Evolutionary conservation across 2,329 filamentous ascomycete species (phyloP).

Genomic region (Ceratocystis papillata): DNA sequence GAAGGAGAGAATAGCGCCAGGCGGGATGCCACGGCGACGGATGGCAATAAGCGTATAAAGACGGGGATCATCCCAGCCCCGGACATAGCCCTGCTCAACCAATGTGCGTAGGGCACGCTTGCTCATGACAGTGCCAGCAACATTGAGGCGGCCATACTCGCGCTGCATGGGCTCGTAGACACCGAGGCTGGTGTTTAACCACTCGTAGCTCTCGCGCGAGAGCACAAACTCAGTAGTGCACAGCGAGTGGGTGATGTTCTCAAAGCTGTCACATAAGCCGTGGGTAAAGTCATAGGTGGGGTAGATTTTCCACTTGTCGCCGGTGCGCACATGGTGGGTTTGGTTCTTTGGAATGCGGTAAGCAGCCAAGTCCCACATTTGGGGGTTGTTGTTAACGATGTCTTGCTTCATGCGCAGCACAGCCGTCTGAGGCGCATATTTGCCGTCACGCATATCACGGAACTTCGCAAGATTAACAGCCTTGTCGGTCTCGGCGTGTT

Average conservation of each 20-base stretch:
- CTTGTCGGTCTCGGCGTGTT: constrained; percentile 61
- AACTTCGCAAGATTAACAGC: constrained; percentile 76
- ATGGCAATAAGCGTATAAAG: constrained; percentile 80
- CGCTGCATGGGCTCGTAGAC: constrained; percentile 91
- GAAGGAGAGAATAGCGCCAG: constrained; percentile 78
- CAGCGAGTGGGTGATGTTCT: constrained; percentile 80
- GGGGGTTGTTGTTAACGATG: constrained; percentile 71
- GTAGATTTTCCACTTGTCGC: constrained; percentile 80
- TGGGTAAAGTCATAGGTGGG: constrained; percentile 91
- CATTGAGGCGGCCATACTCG: constrained; percentile 57
- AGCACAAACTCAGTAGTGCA: constrained; percentile 90
- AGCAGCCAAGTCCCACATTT: constrained; percentile 93
- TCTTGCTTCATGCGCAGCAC: constrained; percentile 91
- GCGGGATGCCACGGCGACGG: constrained; percentile 73
- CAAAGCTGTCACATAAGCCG: constrained; percentile 84
- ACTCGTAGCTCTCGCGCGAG: constrained; percentile 80
- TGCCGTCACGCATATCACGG: constrained; percentile 78
- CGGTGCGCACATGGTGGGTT: constrained; percentile 65
- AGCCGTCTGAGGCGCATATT: constrained; percentile 75
- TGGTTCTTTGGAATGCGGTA: constrained; percentile 70
- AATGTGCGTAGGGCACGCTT: constrained; percentile 76
- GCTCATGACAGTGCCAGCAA: constrained; percentile 74
- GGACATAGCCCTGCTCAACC: constrained; percentile 65
- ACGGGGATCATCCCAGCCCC: constrained; percentile 83
- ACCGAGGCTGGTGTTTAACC: constrained; percentile 67